Percentiles rank a stretch among this genome's conserved stretches.
Conservation (phyloP, 768 basidiomycete genomes). For the Fistulinella prunicolor region DNA sequence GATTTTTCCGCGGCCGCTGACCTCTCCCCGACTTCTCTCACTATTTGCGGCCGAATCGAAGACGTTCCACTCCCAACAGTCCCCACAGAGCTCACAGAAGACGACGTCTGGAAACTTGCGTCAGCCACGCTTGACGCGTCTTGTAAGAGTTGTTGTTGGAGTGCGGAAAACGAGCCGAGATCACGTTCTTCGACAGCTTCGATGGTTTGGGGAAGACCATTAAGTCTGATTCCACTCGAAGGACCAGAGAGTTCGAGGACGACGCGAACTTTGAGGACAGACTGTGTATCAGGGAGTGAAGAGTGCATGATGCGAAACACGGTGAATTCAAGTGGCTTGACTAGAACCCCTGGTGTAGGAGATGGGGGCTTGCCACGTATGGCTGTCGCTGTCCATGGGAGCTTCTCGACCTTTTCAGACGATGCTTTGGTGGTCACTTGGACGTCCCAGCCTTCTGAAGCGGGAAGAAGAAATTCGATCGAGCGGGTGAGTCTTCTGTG, state of each 20-base stretch:
- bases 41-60: slow-evolving; percentile 32
- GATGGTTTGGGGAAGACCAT: slow-evolving; percentile 75
- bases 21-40: slow-evolving; percentile 43
- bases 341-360: slow-evolving; percentile 29
- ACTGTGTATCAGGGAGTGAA: slow-evolving; percentile 65
- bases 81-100: slow-evolving; percentile 52
- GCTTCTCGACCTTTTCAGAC: slow-evolving; percentile 63
- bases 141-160: slow-evolving; percentile 53
- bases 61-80: slow-evolving; percentile 41
- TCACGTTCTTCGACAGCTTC: slow-evolving; percentile 66
- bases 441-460: slow-evolving; percentile 81
- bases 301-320: slow-evolving; percentile 72
- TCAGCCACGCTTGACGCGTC: slow-evolving; percentile 69
- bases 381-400: slow-evolving; percentile 71
- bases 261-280: slow-evolving; percentile 76
- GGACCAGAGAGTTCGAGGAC: slow-evolving; percentile 78
- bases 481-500: slow-evolving; percentile 68
- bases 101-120: slow-evolving; percentile 63
- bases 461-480: slow-evolving; percentile 78
- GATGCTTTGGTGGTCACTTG: slow-evolving; percentile 74
- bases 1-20: slow-evolving; percentile 69
- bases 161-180: slow-evolving; percentile 45
- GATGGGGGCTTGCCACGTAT: slow-evolving; percentile 40
- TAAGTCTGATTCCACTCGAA: slow-evolving; percentile 77
- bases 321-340: slow-evolving; percentile 47